Conservation (phyloP, 2,329 filamentous ascomycete genomes). For the Fusarium globosum region DNA sequence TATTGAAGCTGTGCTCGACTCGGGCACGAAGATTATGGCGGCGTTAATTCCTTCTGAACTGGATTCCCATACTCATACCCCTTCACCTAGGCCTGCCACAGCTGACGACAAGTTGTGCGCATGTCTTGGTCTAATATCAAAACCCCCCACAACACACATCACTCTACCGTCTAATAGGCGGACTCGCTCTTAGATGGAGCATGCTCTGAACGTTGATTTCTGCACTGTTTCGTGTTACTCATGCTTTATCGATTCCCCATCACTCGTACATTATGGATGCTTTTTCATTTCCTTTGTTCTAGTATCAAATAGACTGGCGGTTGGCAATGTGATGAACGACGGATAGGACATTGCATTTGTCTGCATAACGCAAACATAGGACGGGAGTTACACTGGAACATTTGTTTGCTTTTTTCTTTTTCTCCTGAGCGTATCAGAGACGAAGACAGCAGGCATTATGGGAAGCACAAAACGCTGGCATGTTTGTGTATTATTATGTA, state of each 20-base stretch:
- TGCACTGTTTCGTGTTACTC: slow-evolving; percentile 23
- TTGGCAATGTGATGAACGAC: slow-evolving; percentile 45
- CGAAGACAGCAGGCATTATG: slow-evolving; percentile 38
- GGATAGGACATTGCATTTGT: slow-evolving; percentile 36
- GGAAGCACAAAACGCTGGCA: slow-evolving; percentile 44
- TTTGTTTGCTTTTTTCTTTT: slow-evolving; percentile 31
- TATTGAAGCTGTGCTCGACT: slow-evolving; percentile 29
- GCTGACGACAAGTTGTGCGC: slow-evolving; percentile 34
- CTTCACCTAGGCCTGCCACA: slow-evolving; percentile 25
- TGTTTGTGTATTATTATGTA: slow-evolving; percentile 46
- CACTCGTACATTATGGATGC: slow-evolving; percentile 32
- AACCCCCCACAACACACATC: slow-evolving; percentile 2
- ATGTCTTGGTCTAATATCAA: slow-evolving; percentile 39
- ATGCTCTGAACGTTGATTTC: slow-evolving; percentile 37
- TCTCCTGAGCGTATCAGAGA: slow-evolving; percentile 29
- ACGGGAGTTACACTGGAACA: slow-evolving; percentile 44
- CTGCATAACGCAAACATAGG: slow-evolving; percentile 43
- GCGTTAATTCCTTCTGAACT: slow-evolving; percentile 37
- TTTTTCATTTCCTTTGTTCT: slow-evolving; percentile 41
- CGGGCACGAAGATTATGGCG: slow-evolving; percentile 23
- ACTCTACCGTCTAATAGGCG: slow-evolving; percentile 14
- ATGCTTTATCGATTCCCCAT: slow-evolving; percentile 41
- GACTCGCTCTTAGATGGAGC: slow-evolving; percentile 45
- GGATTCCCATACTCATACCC: slow-evolving; percentile 21
- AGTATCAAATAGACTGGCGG: slow-evolving; percentile 46